phyloP scores from a whole-genome alignment of 352 stramenopile species.

The Phytophthora palmivora region DNA sequence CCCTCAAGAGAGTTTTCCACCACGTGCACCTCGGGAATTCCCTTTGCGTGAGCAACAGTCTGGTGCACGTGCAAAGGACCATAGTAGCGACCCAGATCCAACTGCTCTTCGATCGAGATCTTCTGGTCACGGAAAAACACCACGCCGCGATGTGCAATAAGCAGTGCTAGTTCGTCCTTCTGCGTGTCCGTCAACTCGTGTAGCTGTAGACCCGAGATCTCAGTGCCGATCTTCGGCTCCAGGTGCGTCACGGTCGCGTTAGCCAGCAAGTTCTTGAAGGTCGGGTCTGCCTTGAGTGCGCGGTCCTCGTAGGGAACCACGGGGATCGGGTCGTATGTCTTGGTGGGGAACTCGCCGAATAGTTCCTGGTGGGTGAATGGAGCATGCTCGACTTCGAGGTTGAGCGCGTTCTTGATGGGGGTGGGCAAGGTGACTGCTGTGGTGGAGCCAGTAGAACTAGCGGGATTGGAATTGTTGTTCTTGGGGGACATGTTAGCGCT shows the following conservation, averaged over 20 bases:
- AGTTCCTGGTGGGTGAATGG: slow-evolving; percentile 24
- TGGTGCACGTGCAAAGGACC: slow-evolving; percentile 27
- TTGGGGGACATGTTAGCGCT: slow-evolving; percentile 26
- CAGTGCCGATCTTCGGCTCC: slow-evolving; percentile 29
- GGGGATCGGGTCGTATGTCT: slow-evolving; percentile 29
- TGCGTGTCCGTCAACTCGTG: slow-evolving; percentile 28
- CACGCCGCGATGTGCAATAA: slow-evolving; percentile 24
- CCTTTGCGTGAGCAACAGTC: slow-evolving; percentile 22
- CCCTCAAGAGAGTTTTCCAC: slow-evolving; percentile 22
- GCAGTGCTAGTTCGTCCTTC: slow-evolving; percentile 27
- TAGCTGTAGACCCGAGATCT: slow-evolving; percentile 30
- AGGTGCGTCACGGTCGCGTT: slow-evolving; percentile 25
- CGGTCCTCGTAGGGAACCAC: slow-evolving; percentile 22
- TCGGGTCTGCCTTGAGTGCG: slow-evolving; percentile 30
- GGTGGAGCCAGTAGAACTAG: neutral
- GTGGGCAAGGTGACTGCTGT: neutral
- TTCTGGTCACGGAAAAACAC: slow-evolving; percentile 33
- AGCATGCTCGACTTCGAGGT: slow-evolving; percentile 19
- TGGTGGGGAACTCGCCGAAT: slow-evolving; percentile 18
- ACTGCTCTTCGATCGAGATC: slow-evolving; percentile 25
- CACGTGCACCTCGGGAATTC: slow-evolving; percentile 18
- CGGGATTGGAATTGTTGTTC: slow-evolving; percentile 9
- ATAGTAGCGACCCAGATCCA: slow-evolving; percentile 30
- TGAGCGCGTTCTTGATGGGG: slow-evolving; percentile 38
- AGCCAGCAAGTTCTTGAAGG: slow-evolving; percentile 31